Percentiles rank a stretch among this genome's conserved stretches.
These are phyloP conservation scores for Cryptococcus sp. DNA, from an alignment of 1,284 basidiomycete species.

Conservation along the genomic window DNA sequence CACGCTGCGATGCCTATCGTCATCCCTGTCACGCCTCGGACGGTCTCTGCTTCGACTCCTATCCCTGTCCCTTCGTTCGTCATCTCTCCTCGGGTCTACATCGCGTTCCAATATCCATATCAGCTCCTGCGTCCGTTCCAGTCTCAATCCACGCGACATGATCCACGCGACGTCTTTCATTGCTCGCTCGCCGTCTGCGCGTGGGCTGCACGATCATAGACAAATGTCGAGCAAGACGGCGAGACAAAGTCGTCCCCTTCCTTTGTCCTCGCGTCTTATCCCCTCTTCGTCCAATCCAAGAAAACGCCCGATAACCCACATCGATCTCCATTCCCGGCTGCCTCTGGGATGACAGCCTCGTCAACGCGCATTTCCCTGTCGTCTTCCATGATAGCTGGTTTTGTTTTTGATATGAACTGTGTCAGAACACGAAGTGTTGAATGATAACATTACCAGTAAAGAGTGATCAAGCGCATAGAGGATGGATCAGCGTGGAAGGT, in stretches of 20 bases:
- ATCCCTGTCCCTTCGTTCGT: constrained; percentile 24
- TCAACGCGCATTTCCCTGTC: constrained; percentile 43
- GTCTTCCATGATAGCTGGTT: constrained; percentile 39
- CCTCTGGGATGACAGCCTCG: constrained; percentile 32
- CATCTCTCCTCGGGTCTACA: constrained; percentile 27
- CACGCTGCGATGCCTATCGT: constrained; percentile 59
- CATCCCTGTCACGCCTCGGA: constrained; percentile 55
- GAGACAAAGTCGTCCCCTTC: not conserved
- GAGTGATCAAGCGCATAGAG: no score
- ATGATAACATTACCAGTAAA: no score
- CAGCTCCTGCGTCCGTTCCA: not conserved
- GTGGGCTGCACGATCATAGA: no score
- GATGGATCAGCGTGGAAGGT: no score
- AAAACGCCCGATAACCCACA: constrained; percentile 20
- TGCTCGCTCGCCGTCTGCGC: no score
- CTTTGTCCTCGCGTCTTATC: not conserved
- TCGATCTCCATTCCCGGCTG: constrained; percentile 24
- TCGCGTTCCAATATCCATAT: constrained; percentile 4
- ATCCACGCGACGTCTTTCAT: constrained; percentile 1
- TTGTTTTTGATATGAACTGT: not conserved
- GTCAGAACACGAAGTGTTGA: no score
- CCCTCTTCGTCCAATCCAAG: not conserved
- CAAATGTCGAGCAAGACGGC: no score
- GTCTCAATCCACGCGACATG: constrained; percentile 3
- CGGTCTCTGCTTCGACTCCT: constrained; percentile 35